Conservation (phyloP, 2,329 filamentous ascomycete species). For the Thielaviopsis ethacetica region DNA sequence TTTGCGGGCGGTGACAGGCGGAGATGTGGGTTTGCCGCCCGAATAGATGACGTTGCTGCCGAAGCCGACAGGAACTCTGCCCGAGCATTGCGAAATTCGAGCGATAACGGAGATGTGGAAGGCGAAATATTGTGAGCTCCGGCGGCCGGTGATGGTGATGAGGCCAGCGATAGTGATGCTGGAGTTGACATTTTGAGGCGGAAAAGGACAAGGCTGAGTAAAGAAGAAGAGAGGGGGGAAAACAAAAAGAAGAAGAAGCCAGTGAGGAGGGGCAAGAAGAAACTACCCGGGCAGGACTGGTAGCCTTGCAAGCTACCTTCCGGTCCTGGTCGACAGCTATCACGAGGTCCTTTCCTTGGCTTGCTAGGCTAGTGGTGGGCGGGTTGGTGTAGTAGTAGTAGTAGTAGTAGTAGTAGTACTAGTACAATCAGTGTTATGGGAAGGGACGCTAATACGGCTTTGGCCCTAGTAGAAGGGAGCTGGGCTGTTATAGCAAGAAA, state of each 20-base stretch:
- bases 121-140: background rate
- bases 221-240: too few species aligned
- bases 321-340: background rate
- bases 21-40: constrained; percentile 6
- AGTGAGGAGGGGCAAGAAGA: background rate
- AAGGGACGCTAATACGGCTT: background rate
- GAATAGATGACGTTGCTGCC: constrained; percentile 2
- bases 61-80: constrained; percentile 1
- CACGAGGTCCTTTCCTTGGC: background rate
- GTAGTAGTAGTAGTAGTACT: too few species aligned
- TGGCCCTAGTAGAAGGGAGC: background rate
- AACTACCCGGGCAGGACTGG: background rate
- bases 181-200: background rate
- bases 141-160: background rate
- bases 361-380: background rate
- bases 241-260: background rate
- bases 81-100: background rate
- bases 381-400: background rate
- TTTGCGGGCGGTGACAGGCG: background rate
- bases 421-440: background rate
- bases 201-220: background rate
- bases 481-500: background rate
- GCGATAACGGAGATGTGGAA: background rate
- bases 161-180: background rate
- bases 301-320: background rate